phyloP scores from a whole-genome alignment of 805 yeast genomes.

The Wickerhamiella slavikovae region DNA sequence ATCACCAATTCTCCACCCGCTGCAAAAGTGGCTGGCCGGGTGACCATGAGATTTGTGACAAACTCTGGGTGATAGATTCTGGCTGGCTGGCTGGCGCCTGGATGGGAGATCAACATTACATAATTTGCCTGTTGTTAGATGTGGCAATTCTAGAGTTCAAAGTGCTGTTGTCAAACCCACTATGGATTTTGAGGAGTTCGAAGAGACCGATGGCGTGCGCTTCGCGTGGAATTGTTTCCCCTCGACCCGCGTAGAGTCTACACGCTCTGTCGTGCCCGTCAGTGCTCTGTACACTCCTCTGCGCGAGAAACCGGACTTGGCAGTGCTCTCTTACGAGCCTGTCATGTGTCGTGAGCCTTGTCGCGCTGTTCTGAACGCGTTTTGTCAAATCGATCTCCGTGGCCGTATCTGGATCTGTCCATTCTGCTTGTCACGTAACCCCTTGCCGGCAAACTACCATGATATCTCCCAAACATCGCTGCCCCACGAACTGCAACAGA shows the following conservation, averaged over 20 bases:
- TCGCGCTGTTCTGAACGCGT: constrained; percentile 73
- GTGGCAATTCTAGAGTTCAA: no score
- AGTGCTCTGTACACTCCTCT: constrained; percentile 93
- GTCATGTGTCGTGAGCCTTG: constrained; percentile 63
- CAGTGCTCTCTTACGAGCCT: constrained; percentile 72
- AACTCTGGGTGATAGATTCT: no score
- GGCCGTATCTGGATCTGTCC: constrained; percentile 74
- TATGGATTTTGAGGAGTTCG: constrained; percentile 35
- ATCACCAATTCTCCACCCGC: no score
- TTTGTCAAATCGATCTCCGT: constrained; percentile 56
- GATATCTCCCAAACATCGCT: constrained; percentile 54
- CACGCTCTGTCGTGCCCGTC: constrained; percentile 80
- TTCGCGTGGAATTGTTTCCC: constrained; percentile 83
- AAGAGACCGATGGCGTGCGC: constrained; percentile 43
- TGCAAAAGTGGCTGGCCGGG: no score
- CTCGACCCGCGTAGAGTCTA: constrained; percentile 69
- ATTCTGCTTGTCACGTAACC: constrained; percentile 57
- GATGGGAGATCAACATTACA: no score
- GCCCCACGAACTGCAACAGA: constrained; percentile 58
- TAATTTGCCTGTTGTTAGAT: no score
- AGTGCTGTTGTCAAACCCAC: no score
- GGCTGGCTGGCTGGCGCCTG: no score
- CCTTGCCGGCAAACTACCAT: constrained; percentile 64
- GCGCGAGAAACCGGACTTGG: constrained; percentile 52
- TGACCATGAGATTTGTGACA: no score